phyloP scores from a whole-genome alignment of 2,329 filamentous ascomycete species.

The Ophiognomonia clavigignenti-juglandacearum region DNA sequence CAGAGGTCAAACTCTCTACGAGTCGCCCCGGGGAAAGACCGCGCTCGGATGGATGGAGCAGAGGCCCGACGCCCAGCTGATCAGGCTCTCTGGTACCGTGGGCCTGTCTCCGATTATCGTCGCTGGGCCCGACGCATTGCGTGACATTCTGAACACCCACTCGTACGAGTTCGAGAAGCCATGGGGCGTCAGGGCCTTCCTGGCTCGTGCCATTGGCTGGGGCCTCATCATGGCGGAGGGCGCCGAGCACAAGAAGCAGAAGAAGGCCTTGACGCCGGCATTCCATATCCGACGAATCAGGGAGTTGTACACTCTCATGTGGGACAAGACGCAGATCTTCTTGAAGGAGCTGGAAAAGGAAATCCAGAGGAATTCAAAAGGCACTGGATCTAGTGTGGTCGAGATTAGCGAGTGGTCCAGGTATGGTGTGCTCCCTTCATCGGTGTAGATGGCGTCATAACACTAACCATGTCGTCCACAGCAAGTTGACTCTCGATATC shows the following conservation, averaged over 20 bases:
- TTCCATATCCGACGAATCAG: conserved; percentile 8
- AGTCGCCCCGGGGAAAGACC: conserved; percentile 8
- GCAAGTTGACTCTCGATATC: conserved; percentile 8
- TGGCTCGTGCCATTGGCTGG: conserved; percentile 7
- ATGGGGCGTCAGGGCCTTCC: conserved; percentile 9
- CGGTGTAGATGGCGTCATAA: neutral
- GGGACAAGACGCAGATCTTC: conserved; percentile 8
- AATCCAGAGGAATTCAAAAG: neutral
- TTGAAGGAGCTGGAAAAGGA: conserved; percentile 10
- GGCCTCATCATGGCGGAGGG: conserved; percentile 11
- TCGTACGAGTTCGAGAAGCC: conserved; percentile 9
- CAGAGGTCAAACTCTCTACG: conserved; percentile 4
- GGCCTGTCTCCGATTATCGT: conserved; percentile 4
- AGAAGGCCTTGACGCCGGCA: conserved; percentile 1
- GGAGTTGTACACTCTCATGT: conserved; percentile 11
- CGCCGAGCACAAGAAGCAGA: conserved; percentile 10
- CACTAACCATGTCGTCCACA: neutral
- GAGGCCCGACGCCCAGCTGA: conserved; percentile 7
- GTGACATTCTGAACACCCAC: conserved; percentile 10
- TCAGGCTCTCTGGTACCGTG: neutral
- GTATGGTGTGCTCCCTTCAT: neutral
- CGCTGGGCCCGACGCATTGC: conserved; percentile 5
- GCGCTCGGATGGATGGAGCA: conserved; percentile 11
- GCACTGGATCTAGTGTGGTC: conserved; percentile 1
- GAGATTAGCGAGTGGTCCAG: conserved; percentile 13